Base-by-base conservation (phyloP, 2,329 filamentous ascomycete genomes). In the Annulohypoxylon truncatum region DNA sequence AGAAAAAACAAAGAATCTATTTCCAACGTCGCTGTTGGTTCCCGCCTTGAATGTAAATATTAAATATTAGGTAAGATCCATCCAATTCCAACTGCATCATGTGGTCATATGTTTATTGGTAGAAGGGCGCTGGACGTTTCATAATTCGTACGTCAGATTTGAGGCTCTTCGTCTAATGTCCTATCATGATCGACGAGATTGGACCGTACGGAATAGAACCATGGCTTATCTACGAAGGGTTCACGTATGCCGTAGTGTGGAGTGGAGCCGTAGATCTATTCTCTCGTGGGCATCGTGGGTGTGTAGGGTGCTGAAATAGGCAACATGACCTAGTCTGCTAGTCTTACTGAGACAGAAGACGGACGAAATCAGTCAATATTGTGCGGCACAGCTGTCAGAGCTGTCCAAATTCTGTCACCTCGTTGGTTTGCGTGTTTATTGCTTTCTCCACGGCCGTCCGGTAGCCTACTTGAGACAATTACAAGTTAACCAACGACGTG, bases 121-220 rank as follows among this genome's bases (percentile, higher is more conserved):
- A n/a, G 15, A 38, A 33, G 28, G 10, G 2, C 24, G 10, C 10
- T 20, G 38, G 38, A 42, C 10, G 38, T 42, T 28, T 13, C 10
- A 35, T n/a, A 29, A 33, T 10, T 38, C 18, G 35, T 15, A 42
- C 44, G 40, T 63, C 53, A 40, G 55, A 55, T 46, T 44, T 61
- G 52, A 33, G 57, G 56, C 62, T 61, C 62, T 48, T 44, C 56
- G 15, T 51, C 35, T 15, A 5, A 18, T 44, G 8, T 44, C 20
- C 51, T 46, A 38, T 55, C 51, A 35, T 61, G 62, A 61, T 56
- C 56, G 24, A 56, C 51, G 38, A 29, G 55, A 40, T 31, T 44
- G 56, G 48, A 52, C 62, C 56, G 53, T 10, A 28, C 9, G n/a
- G 42, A 4, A 56, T 26, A 33, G 46, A 47, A 56, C 56, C 56